Evolutionary conservation across 176 grass and related monocot genomes (phyloP).

Genomic region (Thinopyrum elongatum): DNA sequence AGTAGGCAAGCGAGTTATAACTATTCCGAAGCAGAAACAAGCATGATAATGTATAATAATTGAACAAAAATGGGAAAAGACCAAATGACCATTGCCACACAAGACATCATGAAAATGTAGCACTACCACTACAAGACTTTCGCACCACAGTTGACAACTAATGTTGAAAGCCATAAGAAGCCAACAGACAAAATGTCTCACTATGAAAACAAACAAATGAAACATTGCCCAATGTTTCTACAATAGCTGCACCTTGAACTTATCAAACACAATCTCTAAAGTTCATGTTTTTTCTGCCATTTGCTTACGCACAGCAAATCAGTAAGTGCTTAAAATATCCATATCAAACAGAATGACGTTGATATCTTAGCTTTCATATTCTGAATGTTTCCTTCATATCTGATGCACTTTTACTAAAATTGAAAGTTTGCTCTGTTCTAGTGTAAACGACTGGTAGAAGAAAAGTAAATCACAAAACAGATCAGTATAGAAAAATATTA

Average conservation of each 20-base stretch:
- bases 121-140: background rate
- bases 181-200: background rate
- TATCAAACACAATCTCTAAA: background rate
- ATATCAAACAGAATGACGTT: constrained; percentile 14
- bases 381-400: background rate
- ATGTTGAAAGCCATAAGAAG: background rate
- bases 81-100: background rate
- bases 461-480: background rate
- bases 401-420: background rate
- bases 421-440: background rate
- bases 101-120: constrained; percentile 3
- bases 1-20: background rate
- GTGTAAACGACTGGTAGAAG: background rate
- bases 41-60: background rate
- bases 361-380: background rate
- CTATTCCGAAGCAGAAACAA: background rate
- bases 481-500: background rate
- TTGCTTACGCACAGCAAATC: background rate
- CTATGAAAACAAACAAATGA: background rate
- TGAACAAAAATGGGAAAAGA: background rate
- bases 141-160: background rate
- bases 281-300: background rate
- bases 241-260: background rate
- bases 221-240: background rate
- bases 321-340: constrained; percentile 5